Evolutionary conservation across 2,329 filamentous ascomycete genomes (phyloP).

Genomic region (Nothophoma quercina): DNA sequence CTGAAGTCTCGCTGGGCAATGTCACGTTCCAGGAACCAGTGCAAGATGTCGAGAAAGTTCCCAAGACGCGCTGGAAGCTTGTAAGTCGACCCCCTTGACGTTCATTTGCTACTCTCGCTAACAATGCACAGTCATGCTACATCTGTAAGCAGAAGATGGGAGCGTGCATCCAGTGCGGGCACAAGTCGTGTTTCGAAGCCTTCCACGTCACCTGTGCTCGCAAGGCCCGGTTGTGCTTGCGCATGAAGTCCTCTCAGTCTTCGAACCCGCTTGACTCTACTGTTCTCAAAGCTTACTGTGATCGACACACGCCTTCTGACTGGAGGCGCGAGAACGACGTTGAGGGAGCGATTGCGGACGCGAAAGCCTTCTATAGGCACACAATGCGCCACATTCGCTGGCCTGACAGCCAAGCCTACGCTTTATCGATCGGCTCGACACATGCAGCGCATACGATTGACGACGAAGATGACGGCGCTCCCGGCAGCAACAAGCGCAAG

Average conservation of each 20-base stretch:
- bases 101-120: too few relatives aligned
- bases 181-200: slow-evolving; percentile 95
- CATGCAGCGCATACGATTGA: slow-evolving; percentile 64
- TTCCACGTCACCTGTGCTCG: slow-evolving; percentile 98
- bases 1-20: slow-evolving; percentile 93
- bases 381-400: slow-evolving; percentile 89
- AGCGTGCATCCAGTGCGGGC: slow-evolving; percentile 96
- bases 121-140: slow-evolving; percentile 72
- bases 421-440: slow-evolving; percentile 78
- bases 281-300: slow-evolving; percentile 91
- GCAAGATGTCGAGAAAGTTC: slow-evolving; percentile 97
- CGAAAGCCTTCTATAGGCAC: slow-evolving; percentile 87
- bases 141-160: slow-evolving; percentile 98
- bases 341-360: slow-evolving; percentile 78
- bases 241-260: slow-evolving; percentile 92
- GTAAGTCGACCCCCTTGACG: too few relatives aligned
- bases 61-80: slow-evolving; percentile 90
- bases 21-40: slow-evolving; percentile 98
- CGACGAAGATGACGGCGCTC: slow-evolving; percentile 57
- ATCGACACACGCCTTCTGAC: slow-evolving; percentile 90
- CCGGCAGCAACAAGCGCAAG: slow-evolving; percentile 66
- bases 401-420: slow-evolving; percentile 88
- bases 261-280: slow-evolving; percentile 80
- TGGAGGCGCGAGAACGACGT: slow-evolving; percentile 89
- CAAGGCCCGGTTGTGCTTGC: slow-evolving; percentile 84